Evolutionary conservation across 257 asterid genomes (phyloP).

Genomic region (Vinca minor): DNA sequence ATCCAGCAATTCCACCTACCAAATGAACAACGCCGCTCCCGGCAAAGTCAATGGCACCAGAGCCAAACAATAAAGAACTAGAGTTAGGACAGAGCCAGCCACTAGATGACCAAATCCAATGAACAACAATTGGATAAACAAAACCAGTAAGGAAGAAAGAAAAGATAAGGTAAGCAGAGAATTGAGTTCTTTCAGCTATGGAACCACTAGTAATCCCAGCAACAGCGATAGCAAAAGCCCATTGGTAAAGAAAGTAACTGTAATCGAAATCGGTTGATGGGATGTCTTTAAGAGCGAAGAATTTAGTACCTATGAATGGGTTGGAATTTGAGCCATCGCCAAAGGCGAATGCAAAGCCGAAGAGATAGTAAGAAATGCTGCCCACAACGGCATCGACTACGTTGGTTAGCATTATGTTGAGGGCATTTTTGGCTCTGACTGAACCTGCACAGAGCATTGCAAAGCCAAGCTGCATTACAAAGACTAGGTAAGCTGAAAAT

Average conservation of each 20-base stretch:
- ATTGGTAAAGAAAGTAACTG: no score
- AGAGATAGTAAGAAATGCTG: slow-evolving; percentile 44
- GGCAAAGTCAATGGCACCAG: slow-evolving; percentile 52
- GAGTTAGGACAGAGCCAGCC: slow-evolving; percentile 45
- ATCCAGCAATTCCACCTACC: slow-evolving; percentile 54
- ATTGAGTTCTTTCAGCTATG: slow-evolving; percentile 55
- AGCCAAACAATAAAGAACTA: slow-evolving; percentile 27
- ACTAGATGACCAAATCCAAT: slow-evolving; percentile 52
- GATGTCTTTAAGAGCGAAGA: slow-evolving; percentile 32
- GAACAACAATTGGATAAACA: slow-evolving; percentile 54
- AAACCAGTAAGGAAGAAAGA: slow-evolving; percentile 54
- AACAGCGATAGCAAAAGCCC: no score
- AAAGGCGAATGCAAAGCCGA: slow-evolving; percentile 54
- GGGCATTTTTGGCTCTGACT: slow-evolving; percentile 54
- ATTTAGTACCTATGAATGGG: slow-evolving; percentile 41
- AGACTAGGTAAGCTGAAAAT: slow-evolving; percentile 50
- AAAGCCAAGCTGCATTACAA: slow-evolving; percentile 54
- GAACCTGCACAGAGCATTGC: slow-evolving; percentile 69
- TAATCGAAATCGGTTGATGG: slow-evolving; percentile 35
- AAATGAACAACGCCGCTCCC: slow-evolving; percentile 53
- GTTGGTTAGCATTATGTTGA: slow-evolving; percentile 53
- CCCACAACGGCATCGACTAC: slow-evolving; percentile 55
- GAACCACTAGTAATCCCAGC: no score
- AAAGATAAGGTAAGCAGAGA: slow-evolving; percentile 46
- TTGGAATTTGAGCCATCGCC: slow-evolving; percentile 35